Evolutionary conservation across 331 rosid species (phyloP).

Genomic region (Ulmus americana): DNA sequence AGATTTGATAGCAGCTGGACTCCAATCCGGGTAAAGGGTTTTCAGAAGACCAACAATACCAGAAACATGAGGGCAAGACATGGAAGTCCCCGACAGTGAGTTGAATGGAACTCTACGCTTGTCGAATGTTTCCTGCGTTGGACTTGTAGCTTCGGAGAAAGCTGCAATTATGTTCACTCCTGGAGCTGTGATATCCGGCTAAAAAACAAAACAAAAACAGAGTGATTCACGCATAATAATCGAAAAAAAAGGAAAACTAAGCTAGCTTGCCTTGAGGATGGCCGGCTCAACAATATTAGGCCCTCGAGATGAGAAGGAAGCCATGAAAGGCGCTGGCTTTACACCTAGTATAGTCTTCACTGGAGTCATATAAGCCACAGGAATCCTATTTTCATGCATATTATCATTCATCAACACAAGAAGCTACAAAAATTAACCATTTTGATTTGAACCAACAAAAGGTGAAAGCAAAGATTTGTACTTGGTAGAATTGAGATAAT

Average conservation of each 20-base stretch:
- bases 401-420: background rate
- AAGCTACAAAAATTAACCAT: background rate
- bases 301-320: conserved; percentile 79
- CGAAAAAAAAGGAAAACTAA: background rate
- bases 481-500: conserved; percentile 37
- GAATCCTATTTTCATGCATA: conserved; percentile 20
- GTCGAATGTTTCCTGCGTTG: conserved; percentile 25
- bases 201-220: background rate
- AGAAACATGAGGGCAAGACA: conserved; percentile 78
- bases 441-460: background rate
- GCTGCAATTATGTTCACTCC: conserved; percentile 68
- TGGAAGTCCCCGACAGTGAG: conserved; percentile 57
- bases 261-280: conserved; percentile 52
- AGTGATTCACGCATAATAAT: too few species aligned
- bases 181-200: conserved; percentile 85
- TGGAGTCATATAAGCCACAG: conserved; percentile 34
- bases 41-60: conserved; percentile 57
- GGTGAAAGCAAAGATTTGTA: conserved; percentile 14
- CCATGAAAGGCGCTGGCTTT: conserved; percentile 66
- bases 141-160: conserved; percentile 29
- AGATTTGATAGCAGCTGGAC: conserved; percentile 66
- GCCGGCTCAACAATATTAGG: conserved; percentile 51
- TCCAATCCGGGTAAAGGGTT: conserved; percentile 62
- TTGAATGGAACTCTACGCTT: conserved; percentile 34
- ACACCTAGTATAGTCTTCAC: conserved; percentile 31